Evolutionary conservation across 1,284 basidiomycete genomes (phyloP).

Genomic region (Papiliotrema flavescens): DNA sequence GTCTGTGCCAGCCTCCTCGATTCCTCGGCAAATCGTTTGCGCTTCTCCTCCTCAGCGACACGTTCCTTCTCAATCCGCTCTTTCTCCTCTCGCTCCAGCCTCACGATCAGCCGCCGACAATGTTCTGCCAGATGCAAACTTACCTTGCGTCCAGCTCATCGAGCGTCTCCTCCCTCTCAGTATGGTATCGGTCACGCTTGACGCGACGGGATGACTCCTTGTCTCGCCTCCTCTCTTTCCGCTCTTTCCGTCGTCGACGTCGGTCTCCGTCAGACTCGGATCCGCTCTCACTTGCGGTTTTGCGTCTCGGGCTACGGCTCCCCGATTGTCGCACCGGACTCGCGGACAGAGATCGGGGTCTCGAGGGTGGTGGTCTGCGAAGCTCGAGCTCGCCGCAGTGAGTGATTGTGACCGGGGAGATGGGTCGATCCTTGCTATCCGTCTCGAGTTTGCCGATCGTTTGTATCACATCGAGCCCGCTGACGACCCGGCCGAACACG

Average conservation of each 20-base stretch:
- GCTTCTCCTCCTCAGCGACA: constrained; percentile 28
- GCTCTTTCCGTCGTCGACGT: constrained; percentile 12
- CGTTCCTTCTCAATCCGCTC: constrained; percentile 39
- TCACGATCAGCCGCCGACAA: neutral
- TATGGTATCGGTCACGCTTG: constrained; percentile 12
- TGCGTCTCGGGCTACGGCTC: constrained; percentile 3
- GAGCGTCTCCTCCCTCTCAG: constrained; percentile 35
- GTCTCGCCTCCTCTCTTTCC: constrained; percentile 17
- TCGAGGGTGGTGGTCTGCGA: constrained; percentile 46
- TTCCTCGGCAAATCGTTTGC: constrained; percentile 33
- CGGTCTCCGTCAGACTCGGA: constrained; percentile 14
- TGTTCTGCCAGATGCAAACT: neutral
- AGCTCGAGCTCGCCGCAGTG: constrained; percentile 84
- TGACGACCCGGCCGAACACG: constrained; percentile 52
- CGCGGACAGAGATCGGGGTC: neutral
- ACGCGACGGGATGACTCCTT: constrained; percentile 5
- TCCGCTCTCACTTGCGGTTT: constrained; percentile 12
- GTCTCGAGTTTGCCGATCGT: constrained; percentile 49
- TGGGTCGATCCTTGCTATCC: constrained; percentile 57
- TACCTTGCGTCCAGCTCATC: constrained; percentile 47
- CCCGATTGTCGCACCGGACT: neutral
- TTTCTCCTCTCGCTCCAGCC: constrained; percentile 48
- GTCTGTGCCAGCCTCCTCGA: constrained; percentile 30
- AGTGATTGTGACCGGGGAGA: constrained; percentile 65
- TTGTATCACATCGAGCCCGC: constrained; percentile 51